Percentiles rank a stretch among this genome's conserved stretches.
Conservation (phyloP, 306 rosid genomes). For the Sesbania bispinosa region DNA sequence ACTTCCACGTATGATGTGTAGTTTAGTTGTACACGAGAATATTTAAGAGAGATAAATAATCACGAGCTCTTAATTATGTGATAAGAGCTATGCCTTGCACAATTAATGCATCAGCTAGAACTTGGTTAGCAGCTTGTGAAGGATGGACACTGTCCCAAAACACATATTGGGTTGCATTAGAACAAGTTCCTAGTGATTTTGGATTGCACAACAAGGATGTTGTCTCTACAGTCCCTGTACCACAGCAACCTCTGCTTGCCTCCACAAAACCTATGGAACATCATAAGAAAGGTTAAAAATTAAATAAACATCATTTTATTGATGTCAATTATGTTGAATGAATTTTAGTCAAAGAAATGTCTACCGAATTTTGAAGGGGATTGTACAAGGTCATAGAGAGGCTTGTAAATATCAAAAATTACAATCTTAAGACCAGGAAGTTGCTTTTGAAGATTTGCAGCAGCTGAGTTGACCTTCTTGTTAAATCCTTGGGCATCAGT, state of each 20-base stretch:
- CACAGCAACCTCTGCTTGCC: conserved; percentile 88
- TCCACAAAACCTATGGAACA: conserved; percentile 61
- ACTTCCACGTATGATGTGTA: conserved; percentile 21
- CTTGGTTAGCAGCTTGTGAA: conserved; percentile 78
- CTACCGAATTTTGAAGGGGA: conserved; percentile 77
- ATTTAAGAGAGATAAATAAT: not conserved
- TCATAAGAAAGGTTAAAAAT: not conserved
- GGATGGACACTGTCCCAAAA: conserved; percentile 98
- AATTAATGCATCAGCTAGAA: conserved; percentile 80
- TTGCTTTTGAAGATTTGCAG: conserved; percentile 64
- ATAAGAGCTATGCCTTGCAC: conserved; percentile 66
- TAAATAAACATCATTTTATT: not conserved
- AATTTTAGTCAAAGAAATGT: not conserved
- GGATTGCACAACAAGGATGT: conserved; percentile 76
- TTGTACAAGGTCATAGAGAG: conserved; percentile 66
- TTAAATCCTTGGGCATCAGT: conserved; percentile 72
- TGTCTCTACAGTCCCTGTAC: conserved; percentile 76
- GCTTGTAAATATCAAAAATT: conserved; percentile 73
- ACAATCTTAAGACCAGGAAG: conserved; percentile 71
- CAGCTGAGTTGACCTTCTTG: conserved; percentile 64
- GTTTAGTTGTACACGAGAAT: not conserved
- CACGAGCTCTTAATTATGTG: conserved; percentile 37
- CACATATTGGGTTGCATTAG: conserved; percentile 86
- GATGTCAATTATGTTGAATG: not conserved
- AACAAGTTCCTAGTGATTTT: conserved; percentile 73